phyloP scores from a whole-genome alignment of 2,329 filamentous ascomycete genomes.

The Aspergillus versicolor region DNA sequence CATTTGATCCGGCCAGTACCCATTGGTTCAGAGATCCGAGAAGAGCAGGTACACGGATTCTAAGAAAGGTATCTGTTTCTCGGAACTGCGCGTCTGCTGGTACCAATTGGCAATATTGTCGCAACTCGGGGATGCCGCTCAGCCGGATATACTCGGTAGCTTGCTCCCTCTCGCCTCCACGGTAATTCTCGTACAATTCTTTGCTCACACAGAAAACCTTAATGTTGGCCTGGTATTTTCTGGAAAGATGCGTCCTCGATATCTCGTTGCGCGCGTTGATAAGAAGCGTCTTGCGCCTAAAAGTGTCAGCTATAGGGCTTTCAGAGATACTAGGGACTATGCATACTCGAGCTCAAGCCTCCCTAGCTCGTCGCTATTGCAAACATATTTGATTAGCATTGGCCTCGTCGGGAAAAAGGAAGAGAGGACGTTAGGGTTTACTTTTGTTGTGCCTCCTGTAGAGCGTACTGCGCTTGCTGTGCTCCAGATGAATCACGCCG shows the following conservation, averaged over 20 bases:
- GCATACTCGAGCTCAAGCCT: not conserved
- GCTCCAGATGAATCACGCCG: not conserved
- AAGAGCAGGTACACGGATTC: conserved; percentile 14
- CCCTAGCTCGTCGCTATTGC: not conserved
- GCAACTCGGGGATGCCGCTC: conserved; percentile 23
- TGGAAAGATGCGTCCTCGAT: not conserved
- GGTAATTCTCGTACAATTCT: conserved; percentile 14
- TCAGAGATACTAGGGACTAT: not conserved
- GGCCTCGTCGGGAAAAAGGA: not conserved
- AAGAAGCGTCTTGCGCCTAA: conserved; percentile 3
- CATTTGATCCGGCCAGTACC: conserved; percentile 14
- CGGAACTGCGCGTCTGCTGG: conserved; percentile 20
- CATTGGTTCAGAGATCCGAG: conserved; percentile 20
- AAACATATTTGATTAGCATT: not conserved
- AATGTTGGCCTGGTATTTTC: not conserved
- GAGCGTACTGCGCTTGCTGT: not conserved
- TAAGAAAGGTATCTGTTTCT: conserved; percentile 10
- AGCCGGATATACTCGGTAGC: conserved; percentile 15
- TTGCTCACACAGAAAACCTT: conserved; percentile 25
- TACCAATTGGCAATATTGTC: conserved; percentile 21
- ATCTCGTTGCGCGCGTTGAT: conserved; percentile 10
- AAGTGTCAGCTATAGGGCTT: not conserved
- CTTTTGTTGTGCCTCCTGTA: not conserved
- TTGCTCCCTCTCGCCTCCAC: not conserved
- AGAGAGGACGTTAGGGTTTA: not conserved